Evolutionary conservation across 2,329 filamentous ascomycete genomes (phyloP).

Genomic region (Parafenestella ontariensis): DNA sequence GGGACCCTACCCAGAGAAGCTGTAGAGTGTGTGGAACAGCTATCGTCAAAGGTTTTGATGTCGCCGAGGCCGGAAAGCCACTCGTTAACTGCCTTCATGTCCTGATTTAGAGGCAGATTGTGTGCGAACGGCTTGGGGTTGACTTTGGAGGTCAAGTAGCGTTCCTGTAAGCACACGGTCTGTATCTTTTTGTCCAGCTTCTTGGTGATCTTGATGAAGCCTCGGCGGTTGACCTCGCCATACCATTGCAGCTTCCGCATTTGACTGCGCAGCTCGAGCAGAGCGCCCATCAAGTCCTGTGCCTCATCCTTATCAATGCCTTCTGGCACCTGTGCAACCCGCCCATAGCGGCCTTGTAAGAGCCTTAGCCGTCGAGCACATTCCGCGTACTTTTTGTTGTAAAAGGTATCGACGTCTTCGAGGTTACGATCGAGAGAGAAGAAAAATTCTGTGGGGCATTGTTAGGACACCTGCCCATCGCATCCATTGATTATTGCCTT

Average conservation of each 20-base stretch:
- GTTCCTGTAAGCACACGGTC: constrained; percentile 76
- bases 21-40: constrained; percentile 71
- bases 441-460: constrained; percentile 77
- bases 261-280: constrained; percentile 86
- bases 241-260: constrained; percentile 96
- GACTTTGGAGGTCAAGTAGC: constrained; percentile 89
- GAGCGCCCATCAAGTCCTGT: constrained; percentile 87
- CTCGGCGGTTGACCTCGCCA: constrained; percentile 91
- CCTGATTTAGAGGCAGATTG: constrained; percentile 65
- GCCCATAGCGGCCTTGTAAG: constrained; percentile 86
- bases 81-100: constrained; percentile 78
- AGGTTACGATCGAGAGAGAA: constrained; percentile 95
- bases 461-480: constrained; percentile 9
- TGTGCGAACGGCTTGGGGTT: constrained; percentile 88
- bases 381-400: constrained; percentile 93
- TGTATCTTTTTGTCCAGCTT: constrained; percentile 96
- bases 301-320: constrained; percentile 85
- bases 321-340: constrained; percentile 70
- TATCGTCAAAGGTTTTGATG: constrained; percentile 76
- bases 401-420: constrained; percentile 95
- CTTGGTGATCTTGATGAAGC: constrained; percentile 98
- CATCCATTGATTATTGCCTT: neutral
- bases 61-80: constrained; percentile 88
- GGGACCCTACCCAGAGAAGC: constrained; percentile 78
- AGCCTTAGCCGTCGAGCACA: constrained; percentile 83